Conservation (phyloP, 441 rosid species). For the Adansonia madagascariensis region DNA sequence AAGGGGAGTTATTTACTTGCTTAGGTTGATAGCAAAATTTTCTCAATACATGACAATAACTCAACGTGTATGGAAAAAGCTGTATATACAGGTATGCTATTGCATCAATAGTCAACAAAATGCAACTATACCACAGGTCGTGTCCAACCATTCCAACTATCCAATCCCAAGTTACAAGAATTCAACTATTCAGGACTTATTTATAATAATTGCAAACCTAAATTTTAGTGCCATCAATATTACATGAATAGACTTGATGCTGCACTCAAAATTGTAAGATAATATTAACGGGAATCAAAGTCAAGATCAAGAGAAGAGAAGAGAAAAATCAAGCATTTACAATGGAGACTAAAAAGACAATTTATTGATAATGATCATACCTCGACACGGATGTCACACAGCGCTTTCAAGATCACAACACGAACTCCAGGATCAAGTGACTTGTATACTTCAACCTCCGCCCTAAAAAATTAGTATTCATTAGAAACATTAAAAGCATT, state of each 20-base stretch:
- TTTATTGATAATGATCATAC: constrained; percentile 41
- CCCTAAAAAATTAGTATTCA: constrained; percentile 48
- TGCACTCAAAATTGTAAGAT: neutral
- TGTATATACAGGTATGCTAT: neutral
- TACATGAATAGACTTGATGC: constrained; percentile 17
- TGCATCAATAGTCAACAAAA: neutral
- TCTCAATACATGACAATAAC: neutral
- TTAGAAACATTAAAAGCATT: constrained; percentile 34
- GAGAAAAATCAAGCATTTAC: constrained; percentile 8
- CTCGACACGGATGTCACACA: constrained; percentile 99
- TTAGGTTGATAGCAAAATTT: neutral
- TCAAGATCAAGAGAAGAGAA: constrained; percentile 13
- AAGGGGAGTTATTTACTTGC: neutral
- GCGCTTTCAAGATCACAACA: constrained; percentile 92
- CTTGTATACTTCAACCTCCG: constrained; percentile 77
- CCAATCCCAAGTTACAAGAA: constrained; percentile 11
- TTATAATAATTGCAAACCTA: neutral
- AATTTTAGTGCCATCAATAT: neutral
- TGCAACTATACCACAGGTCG: neutral
- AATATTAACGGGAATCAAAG: neutral
- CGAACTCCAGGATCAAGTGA: constrained; percentile 93
- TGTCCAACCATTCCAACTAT: neutral
- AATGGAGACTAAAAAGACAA: too few species aligned
- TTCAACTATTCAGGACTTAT: neutral
- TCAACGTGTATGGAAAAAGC: neutral